Evolutionary conservation across 192 early-diverging fungal species (phyloP).

Genomic region (Dispira simplex): DNA sequence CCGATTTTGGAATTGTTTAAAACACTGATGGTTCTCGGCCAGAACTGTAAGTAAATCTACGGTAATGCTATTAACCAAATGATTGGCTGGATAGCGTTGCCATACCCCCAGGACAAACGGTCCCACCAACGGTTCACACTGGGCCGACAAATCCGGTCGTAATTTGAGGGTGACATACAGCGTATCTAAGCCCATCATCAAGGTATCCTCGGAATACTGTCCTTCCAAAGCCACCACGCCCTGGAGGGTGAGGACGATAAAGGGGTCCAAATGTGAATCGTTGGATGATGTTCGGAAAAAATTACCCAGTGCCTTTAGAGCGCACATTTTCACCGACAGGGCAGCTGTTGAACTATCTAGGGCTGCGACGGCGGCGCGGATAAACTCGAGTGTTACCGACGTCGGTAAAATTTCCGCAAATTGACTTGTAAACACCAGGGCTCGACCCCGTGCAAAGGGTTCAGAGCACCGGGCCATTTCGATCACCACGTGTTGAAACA

Average conservation of each 20-base stretch:
- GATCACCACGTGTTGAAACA: slow-evolving; percentile 74
- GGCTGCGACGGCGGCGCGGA: slow-evolving; percentile 59
- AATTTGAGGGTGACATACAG: slow-evolving; percentile 32
- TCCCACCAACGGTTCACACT: slow-evolving; percentile 52
- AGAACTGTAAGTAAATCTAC: slow-evolving; percentile 64
- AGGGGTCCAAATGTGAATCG: slow-evolving; percentile 17
- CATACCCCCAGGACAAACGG: slow-evolving; percentile 64
- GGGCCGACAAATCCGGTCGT: slow-evolving; percentile 51
- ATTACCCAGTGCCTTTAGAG: slow-evolving; percentile 25
- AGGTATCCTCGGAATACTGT: slow-evolving; percentile 28
- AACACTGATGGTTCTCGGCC: slow-evolving; percentile 45
- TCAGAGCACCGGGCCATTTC: slow-evolving; percentile 32
- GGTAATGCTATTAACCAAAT: slow-evolving; percentile 55
- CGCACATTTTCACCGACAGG: slow-evolving; percentile 25
- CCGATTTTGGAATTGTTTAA: slow-evolving; percentile 47
- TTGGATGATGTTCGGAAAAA: slow-evolving; percentile 22
- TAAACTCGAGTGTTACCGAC: slow-evolving; percentile 49
- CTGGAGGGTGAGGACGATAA: slow-evolving; percentile 18
- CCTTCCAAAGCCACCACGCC: slow-evolving; percentile 24
- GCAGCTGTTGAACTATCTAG: slow-evolving; percentile 24
- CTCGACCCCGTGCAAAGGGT: slow-evolving; percentile 82
- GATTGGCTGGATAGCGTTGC: slow-evolving; percentile 62
- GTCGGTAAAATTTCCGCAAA: slow-evolving; percentile 57
- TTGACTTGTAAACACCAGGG: slow-evolving; percentile 73
- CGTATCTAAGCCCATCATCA: slow-evolving; percentile 28